Percentiles rank a stretch among this genome's conserved stretches.
Evolutionary conservation across 768 basidiomycete species (phyloP).

Genomic region (Podaxis pistillaris): DNA sequence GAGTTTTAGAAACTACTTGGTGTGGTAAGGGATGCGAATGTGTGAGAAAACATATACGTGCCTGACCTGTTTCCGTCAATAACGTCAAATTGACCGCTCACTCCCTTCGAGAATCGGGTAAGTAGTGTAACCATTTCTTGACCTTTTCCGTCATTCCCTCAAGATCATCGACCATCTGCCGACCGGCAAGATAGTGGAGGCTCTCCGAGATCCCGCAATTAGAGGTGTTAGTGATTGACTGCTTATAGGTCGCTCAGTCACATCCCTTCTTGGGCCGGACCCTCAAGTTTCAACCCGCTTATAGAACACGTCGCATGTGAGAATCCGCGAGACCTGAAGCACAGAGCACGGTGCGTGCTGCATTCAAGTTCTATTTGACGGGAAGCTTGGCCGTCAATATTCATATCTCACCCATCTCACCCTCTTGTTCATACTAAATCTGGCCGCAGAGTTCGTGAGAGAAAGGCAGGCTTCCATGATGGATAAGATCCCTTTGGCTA

Average conservation of each 20-base stretch:
- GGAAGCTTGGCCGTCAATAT: constrained; percentile 4
- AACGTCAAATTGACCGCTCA: constrained; percentile 15
- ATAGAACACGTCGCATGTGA: background rate
- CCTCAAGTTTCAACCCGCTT: background rate
- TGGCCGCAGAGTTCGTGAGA: constrained; percentile 11
- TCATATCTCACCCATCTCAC: constrained; percentile 1
- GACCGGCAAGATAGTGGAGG: constrained; percentile 11
- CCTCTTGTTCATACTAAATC: constrained; percentile 1
- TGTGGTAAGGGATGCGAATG: constrained; percentile 31
- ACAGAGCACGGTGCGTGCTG: constrained; percentile 1
- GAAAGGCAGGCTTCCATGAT: constrained; percentile 7
- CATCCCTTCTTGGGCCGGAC: background rate
- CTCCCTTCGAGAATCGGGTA: constrained; percentile 11
- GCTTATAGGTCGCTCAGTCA: constrained; percentile 1
- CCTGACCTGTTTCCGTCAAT: constrained; percentile 23
- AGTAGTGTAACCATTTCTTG: constrained; percentile 7
- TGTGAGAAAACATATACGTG: constrained; percentile 31
- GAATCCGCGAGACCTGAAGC: background rate
- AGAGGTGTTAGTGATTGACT: background rate
- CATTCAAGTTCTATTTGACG: background rate
- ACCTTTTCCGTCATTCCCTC: constrained; percentile 11
- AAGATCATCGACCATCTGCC: constrained; percentile 1
- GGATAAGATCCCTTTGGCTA: constrained; percentile 9
- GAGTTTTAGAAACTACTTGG: constrained; percentile 48
- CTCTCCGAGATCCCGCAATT: constrained; percentile 3